Base-by-base conservation (phyloP, 2,329 filamentous ascomycete species). In the Metarhizium rileyi region DNA sequence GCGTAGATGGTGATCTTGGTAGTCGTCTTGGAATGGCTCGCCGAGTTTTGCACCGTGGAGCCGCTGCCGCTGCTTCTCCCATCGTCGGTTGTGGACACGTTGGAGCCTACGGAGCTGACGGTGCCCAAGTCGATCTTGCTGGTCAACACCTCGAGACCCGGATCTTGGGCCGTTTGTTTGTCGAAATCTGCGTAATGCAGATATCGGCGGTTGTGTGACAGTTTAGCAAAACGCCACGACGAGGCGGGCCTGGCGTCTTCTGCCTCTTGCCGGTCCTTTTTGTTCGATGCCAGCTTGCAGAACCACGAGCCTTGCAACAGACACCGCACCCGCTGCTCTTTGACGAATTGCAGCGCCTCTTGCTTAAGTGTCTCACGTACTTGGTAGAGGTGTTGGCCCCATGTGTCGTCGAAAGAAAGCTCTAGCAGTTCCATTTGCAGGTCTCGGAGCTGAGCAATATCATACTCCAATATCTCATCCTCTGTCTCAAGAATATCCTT, bases 371-470 rank as follows among this genome's bases (percentile, higher is more conserved):
- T 89, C 49, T 96, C 89, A 30, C 90, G 85, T n/a, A 95, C 87
- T 67, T 93, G 88, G 55, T 80, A 80, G 26, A 98, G 75, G 67
- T 97, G 90, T 54, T 87, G 81, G 12, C 90, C 90, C 93, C 93
- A 98, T 45, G 87, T 87, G 63, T 94, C 88, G 64, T 97, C 91
- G 62, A 97, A 97, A 0, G 89, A 87, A 55, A 93, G 73, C 63
- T 95, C 88, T 4, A 97, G 73, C 10, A 96, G 75, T 57, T 94
- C 87, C 90, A 97, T 96, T 67, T 98, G 93, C 49, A 95, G 73
- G 61, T 90, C 83, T 47, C 93, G 81, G 49, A 97, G 73, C 36
- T 83, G 80, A 42, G 77, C 73, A 58, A 90, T 86, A 56, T 95
- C 90, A 62, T 89, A 91, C 57, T 90, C 86, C 6, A 81, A 76